Percentiles rank a stretch among this genome's conserved stretches.
Evolutionary conservation across 768 basidiomycete species (phyloP).

Genomic region (Chlorophyllum brunneum): DNA sequence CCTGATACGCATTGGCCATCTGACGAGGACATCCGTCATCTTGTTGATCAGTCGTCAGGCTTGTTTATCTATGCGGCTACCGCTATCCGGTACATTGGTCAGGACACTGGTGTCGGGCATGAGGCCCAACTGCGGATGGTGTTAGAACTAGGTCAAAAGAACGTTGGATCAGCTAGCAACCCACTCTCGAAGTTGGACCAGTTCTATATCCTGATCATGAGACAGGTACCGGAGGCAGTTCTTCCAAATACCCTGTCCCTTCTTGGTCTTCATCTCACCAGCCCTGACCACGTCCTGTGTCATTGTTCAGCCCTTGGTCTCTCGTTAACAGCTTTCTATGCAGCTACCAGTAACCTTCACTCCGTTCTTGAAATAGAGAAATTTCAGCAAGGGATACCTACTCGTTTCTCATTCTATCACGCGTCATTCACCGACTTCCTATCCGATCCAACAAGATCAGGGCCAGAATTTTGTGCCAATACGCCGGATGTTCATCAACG

Average conservation of each 20-base stretch:
- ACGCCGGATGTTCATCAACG: too few species aligned
- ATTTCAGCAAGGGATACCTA: not conserved
- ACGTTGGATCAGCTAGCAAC: not conserved
- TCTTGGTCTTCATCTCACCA: not conserved
- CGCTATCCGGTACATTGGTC: constrained; percentile 20
- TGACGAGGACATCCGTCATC: constrained; percentile 7
- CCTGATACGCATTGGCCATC: constrained; percentile 18
- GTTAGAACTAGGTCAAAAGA: too few species aligned
- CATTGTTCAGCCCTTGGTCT: not conserved
- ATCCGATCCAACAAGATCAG: too few species aligned
- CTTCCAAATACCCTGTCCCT: not conserved
- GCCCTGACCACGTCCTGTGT: too few species aligned
- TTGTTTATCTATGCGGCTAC: constrained; percentile 25
- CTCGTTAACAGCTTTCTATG: not conserved
- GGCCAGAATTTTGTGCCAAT: too few species aligned
- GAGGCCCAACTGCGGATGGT: too few species aligned
- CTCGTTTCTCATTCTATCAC: not conserved
- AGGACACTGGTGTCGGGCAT: too few species aligned
- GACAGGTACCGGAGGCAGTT: not conserved
- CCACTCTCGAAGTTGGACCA: not conserved
- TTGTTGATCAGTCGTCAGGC: constrained; percentile 19
- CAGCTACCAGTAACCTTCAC: not conserved
- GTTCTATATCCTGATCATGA: not conserved
- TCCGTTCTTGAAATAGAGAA: not conserved
- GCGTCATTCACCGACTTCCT: not conserved